Conservation (phyloP, 1,284 basidiomycete genomes). For the Psilocybe mexicana region DNA sequence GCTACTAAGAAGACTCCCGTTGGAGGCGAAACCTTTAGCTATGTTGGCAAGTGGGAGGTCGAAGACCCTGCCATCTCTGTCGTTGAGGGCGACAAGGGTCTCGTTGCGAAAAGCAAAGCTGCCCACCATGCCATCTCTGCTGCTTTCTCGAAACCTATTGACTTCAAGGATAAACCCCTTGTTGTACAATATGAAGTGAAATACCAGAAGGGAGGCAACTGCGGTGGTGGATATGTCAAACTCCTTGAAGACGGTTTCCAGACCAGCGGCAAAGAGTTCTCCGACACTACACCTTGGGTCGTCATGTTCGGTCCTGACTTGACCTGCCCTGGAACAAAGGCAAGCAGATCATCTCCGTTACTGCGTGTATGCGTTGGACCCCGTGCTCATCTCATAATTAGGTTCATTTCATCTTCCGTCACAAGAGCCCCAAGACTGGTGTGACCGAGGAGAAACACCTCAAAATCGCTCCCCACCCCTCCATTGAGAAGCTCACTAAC, state of each 20-base stretch:
- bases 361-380: not conserved
- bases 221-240: slow-evolving; percentile 99
- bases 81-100: slow-evolving; percentile 83
- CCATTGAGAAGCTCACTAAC: slow-evolving; percentile 87
- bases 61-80: slow-evolving; percentile 81
- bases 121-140: slow-evolving; percentile 98
- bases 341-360: slow-evolving; percentile 25
- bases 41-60: slow-evolving; percentile 96
- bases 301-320: slow-evolving; percentile 94
- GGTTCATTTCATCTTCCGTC: slow-evolving; percentile 98
- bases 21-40: slow-evolving; percentile 92
- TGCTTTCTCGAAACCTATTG: slow-evolving; percentile 77
- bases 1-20: slow-evolving; percentile 97
- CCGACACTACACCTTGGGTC: slow-evolving; percentile 96
- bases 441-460: slow-evolving; percentile 98
- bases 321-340: slow-evolving; percentile 86
- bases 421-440: slow-evolving; percentile 89
- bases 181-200: slow-evolving; percentile 99
- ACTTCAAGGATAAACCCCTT: slow-evolving; percentile 86
- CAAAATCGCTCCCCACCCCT: slow-evolving; percentile 77
- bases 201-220: slow-evolving; percentile 98
- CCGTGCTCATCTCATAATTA: slow-evolving; percentile 31
- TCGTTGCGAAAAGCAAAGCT: slow-evolving; percentile 92
- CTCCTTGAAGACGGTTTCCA: slow-evolving; percentile 92
- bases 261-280: slow-evolving; percentile 90